Percentiles rank a stretch among this genome's conserved stretches.
Evolutionary conservation across 352 stramenopile species (phyloP).

Genomic region (Phytopythium mirpurense): DNA sequence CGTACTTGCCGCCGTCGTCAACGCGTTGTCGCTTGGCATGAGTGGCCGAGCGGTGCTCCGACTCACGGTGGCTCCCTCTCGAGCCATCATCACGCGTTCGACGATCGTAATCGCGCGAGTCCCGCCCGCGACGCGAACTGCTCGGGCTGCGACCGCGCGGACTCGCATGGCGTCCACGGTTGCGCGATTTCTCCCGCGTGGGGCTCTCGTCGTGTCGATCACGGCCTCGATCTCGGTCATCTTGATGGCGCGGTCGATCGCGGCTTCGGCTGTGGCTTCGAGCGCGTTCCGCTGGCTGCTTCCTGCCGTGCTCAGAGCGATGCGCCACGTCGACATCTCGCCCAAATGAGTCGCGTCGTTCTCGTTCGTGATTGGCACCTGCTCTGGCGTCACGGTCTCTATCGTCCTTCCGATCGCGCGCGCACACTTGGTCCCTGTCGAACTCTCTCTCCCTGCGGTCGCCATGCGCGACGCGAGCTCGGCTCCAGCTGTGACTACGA

Average conservation of each 20-base stretch:
- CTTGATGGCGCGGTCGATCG: neutral
- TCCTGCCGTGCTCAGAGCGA: neutral
- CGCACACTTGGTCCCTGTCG: neutral
- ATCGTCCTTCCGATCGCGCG: neutral
- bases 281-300: neutral
- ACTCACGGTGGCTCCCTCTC: neutral
- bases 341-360: neutral
- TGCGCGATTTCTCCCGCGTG: neutral
- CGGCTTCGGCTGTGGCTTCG: neutral
- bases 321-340: neutral
- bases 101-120: constrained; percentile 1
- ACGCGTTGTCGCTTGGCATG: constrained; percentile 2
- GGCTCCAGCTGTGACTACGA: neutral
- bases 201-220: neutral
- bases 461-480: neutral
- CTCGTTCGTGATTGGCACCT: neutral
- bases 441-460: neutral
- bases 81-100: neutral
- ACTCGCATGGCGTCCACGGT: neutral
- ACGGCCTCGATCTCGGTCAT: neutral
- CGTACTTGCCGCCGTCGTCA: constrained; percentile 43
- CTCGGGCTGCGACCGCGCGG: constrained; percentile 4
- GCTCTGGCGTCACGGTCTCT: neutral
- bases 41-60: constrained; percentile 8
- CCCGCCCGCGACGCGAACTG: constrained; percentile 2